Base-by-base conservation (phyloP, 441 rosid genomes). In the Adansonia grandidieri region DNA sequence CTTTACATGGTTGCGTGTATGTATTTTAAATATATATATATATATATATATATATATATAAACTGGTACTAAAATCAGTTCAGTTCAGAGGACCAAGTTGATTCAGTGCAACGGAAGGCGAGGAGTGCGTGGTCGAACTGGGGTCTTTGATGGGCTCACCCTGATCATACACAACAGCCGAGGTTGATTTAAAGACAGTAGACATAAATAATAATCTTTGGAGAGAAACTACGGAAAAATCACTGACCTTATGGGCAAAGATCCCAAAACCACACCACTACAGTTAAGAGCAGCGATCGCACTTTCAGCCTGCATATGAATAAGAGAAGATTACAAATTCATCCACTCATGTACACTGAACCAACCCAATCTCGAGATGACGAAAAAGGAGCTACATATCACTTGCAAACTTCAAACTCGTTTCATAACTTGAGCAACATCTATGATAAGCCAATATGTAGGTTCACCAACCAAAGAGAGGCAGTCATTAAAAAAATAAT, bases 241-340 rank as follows among this genome's bases (percentile, higher is more conserved):
- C 66, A 32, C 84, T 76, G 42, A 92, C 98, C 98, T 91, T 83
- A 94, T 88, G 2, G 97, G 97, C 82, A 88, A 81, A 48, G 96
- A 76, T 62, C 97, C 98, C 83, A 94, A 84, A 79, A 92, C 88
- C 65, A 91, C 91, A 6, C 98, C 98, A 53, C 96, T 92, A 74
- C 97, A 94, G 81, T 90, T 91, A 72, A 92, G 93, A 74, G 98
- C 98, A 66, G 89, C 87, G 72, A 92, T 92, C 15, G 98, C 98
- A 68, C 96, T 91, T 83, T 91, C 98, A 50, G 97, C 98, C 97
- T 94, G 93, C 78, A 63, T 24, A 48, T 19, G n/a, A 74, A 54
- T 20, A 56, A 50, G 44, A 50, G 45, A 71, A 51, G 22, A 51
- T 71, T 51, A 71, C 61, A 51, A 19, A 70, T 24, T 51, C 47